Percentiles rank a stretch among this genome's conserved stretches.
phyloP scores from a whole-genome alignment of 2,329 filamentous ascomycete species.

The Dactylellina drechsleri region DNA sequence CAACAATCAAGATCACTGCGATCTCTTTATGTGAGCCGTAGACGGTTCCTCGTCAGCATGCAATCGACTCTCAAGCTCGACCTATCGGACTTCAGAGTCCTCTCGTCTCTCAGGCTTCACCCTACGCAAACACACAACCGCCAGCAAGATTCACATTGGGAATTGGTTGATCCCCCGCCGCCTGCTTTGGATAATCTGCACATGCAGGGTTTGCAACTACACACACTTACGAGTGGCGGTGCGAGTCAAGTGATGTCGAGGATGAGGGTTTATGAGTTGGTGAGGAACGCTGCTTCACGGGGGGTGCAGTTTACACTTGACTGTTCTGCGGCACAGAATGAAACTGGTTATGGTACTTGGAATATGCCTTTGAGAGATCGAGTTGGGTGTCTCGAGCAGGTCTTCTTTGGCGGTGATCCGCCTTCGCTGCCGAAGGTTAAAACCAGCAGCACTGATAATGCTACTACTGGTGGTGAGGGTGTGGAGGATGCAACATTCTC shows the following conservation, averaged over 20 bases:
- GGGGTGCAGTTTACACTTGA: conserved; percentile 9
- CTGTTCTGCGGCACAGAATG: not conserved
- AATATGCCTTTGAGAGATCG: not conserved
- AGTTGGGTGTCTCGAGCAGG: not conserved
- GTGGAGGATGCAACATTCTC: not conserved
- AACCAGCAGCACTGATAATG: not conserved
- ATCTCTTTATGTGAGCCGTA: not conserved
- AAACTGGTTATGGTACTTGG: not conserved
- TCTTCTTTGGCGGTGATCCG: not conserved
- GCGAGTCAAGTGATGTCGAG: not conserved
- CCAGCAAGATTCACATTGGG: conserved; percentile 13
- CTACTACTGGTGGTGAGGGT: not conserved
- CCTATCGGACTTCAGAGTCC: not conserved
- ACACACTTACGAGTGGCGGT: not conserved
- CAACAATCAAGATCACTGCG: not conserved
- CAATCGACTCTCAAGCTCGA: not conserved
- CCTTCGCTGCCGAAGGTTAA: not conserved
- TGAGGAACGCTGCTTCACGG: not conserved
- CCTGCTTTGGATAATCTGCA: conserved; percentile 11
- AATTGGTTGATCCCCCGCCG: not conserved
- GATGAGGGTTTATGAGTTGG: not conserved
- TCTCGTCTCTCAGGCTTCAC: conserved; percentile 1
- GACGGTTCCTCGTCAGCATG: not conserved
- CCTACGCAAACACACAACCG: not conserved
- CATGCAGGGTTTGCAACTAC: not conserved